Evolutionary conservation across 225 moss, liverwort and hornwort genomes (phyloP).

Genomic region (Pseudoscleropodium purum): DNA sequence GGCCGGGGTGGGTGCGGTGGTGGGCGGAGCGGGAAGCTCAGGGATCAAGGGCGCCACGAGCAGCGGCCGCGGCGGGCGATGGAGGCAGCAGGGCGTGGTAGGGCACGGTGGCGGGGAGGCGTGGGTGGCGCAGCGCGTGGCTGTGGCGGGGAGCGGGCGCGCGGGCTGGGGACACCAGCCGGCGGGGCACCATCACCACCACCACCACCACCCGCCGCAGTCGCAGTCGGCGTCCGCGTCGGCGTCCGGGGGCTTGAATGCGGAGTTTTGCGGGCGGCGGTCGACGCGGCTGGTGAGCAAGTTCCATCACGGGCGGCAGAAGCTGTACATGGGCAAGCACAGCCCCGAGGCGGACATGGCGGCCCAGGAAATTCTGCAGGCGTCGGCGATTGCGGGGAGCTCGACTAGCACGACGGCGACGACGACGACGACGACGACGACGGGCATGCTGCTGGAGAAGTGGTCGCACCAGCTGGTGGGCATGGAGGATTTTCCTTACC

Average conservation of each 20-base stretch:
- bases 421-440: neutral
- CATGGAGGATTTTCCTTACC: slow-evolving; percentile 82
- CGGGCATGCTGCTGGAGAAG: slow-evolving; percentile 57
- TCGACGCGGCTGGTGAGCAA: slow-evolving; percentile 89
- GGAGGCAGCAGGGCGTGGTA: slow-evolving; percentile 25
- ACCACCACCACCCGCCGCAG: slow-evolving; percentile 21
- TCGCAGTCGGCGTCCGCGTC: slow-evolving; percentile 23
- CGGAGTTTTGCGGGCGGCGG: slow-evolving; percentile 90
- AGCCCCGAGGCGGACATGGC: slow-evolving; percentile 86
- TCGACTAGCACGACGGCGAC: neutral
- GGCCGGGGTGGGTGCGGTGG: slow-evolving; percentile 24
- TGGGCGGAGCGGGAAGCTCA: slow-evolving; percentile 24
- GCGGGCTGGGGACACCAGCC: slow-evolving; percentile 34
- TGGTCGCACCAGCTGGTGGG: slow-evolving; percentile 73
- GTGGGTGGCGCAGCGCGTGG: slow-evolving; percentile 66
- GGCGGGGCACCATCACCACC: slow-evolving; percentile 14
- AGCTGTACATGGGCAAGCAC: slow-evolving; percentile 87
- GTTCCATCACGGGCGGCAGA: slow-evolving; percentile 95
- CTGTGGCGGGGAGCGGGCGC: slow-evolving; percentile 44
- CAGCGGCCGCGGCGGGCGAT: slow-evolving; percentile 54
- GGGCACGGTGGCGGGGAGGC: slow-evolving; percentile 12
- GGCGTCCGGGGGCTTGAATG: slow-evolving; percentile 53
- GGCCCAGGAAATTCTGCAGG: slow-evolving; percentile 64
- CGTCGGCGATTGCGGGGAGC: slow-evolving; percentile 3
- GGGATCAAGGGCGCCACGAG: slow-evolving; percentile 31